Percentiles rank a stretch among this genome's conserved stretches.
Evolutionary conservation across 2,329 filamentous ascomycete genomes (phyloP).

Genomic region (Arthrobotrys entomopaga): DNA sequence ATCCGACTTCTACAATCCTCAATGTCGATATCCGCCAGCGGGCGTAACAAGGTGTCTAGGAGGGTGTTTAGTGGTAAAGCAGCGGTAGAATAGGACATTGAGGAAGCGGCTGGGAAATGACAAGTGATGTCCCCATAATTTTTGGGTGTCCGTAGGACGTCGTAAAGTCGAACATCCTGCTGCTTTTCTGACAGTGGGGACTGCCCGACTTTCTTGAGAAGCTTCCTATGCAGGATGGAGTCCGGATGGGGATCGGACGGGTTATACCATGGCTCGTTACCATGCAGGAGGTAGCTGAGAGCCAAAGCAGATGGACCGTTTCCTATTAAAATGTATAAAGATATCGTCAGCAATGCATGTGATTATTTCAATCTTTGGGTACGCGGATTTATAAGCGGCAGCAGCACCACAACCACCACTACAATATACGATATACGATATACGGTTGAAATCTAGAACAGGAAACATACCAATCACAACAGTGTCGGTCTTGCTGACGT

Average conservation of each 20-base stretch:
- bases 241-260: constrained; percentile 67
- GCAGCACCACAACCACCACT: background rate
- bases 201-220: constrained; percentile 39
- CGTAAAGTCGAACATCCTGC: constrained; percentile 61
- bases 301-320: constrained; percentile 72
- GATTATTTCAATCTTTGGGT: background rate
- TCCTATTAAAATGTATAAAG: constrained; percentile 62
- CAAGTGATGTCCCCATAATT: constrained; percentile 66
- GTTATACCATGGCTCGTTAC: constrained; percentile 69
- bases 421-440: too few species aligned
- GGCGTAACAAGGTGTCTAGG: constrained; percentile 70
- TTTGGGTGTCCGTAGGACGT: constrained; percentile 65
- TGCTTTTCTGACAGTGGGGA: constrained; percentile 33
- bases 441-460: constrained; percentile 1
- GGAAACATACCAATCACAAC: constrained; percentile 63
- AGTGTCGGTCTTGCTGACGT: constrained; percentile 60
- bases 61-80: constrained; percentile 71
- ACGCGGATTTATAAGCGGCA: constrained; percentile 28
- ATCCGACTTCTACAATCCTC: constrained; percentile 66
- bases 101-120: constrained; percentile 68
- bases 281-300: constrained; percentile 72
- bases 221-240: constrained; percentile 67
- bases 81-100: constrained; percentile 71
- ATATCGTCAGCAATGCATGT: background rate
- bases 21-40: constrained; percentile 70